A percentile compares a stretch with the other conserved stretches of the same genome.
phyloP scores from a whole-genome alignment of 176 grass and related monocot species.

The Avena atlantica region DNA sequence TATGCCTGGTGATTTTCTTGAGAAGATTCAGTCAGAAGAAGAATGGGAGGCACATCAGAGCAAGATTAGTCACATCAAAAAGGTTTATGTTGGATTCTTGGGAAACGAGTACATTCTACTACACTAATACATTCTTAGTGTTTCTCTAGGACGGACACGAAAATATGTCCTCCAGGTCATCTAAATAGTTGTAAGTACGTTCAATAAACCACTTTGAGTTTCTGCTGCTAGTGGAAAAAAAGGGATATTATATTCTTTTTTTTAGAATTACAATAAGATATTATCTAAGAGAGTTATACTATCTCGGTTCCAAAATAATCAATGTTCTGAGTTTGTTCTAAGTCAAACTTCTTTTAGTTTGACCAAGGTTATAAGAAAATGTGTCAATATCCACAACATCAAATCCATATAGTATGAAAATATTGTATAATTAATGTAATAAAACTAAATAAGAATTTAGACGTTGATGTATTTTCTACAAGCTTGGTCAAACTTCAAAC shows the following conservation, averaged over 20 bases:
- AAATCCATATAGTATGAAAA: no score
- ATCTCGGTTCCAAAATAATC: no score
- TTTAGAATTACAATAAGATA: no score
- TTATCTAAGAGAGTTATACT: neutral
- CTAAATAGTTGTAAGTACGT: neutral
- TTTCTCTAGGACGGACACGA: neutral
- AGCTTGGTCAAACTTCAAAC: no score
- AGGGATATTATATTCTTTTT: neutral
- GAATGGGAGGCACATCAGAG: conserved; percentile 20
- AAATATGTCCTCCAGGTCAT: neutral
- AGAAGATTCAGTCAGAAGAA: conserved; percentile 13
- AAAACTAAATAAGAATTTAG: no score
- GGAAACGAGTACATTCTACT: neutral
- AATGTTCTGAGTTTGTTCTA: no score
- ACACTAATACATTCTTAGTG: neutral
- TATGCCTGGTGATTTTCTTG: neutral
- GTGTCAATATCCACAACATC: no score
- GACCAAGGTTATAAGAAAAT: no score
- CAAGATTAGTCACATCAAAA: conserved; percentile 13
- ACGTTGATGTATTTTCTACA: no score
- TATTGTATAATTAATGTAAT: no score
- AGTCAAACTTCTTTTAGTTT: no score
- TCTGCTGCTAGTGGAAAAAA: neutral
- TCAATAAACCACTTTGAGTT: neutral
- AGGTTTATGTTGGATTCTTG: conserved; percentile 14